These are phyloP conservation scores for Mortierella sp. DNA, from an alignment of 371 early-diverging fungal genomes.

Conservation along the genomic window DNA sequence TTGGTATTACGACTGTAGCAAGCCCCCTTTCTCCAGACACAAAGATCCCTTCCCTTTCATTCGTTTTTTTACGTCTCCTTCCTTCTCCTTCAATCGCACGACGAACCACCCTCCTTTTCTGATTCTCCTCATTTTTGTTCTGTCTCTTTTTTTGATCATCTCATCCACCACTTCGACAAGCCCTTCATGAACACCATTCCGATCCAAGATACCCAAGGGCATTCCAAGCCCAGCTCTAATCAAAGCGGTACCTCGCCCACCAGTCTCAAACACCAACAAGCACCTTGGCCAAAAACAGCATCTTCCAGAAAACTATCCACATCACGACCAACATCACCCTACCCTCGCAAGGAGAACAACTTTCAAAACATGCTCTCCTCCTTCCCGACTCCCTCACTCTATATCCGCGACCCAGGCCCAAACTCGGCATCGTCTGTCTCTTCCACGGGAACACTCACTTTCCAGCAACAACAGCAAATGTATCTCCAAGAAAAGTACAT, in stretches of 20 bases:
- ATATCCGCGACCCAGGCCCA: constrained; percentile 44
- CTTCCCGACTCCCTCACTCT: constrained; percentile 44
- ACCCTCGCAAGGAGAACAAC: constrained; percentile 49
- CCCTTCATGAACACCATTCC: constrained; percentile 42
- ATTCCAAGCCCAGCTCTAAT: constrained; percentile 12
- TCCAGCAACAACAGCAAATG: constrained; percentile 33
- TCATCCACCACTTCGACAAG: neutral
- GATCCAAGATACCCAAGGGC: constrained; percentile 20
- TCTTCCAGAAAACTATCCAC: constrained; percentile 46
- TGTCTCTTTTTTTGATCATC: constrained; percentile 3
- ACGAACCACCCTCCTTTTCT: neutral
- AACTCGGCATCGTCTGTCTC: constrained; percentile 23
- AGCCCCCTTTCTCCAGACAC: neutral
- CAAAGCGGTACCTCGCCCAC: constrained; percentile 19
- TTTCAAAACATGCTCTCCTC: constrained; percentile 45
- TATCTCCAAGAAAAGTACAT: constrained; percentile 25
- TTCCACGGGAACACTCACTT: constrained; percentile 20
- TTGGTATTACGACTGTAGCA: neutral
- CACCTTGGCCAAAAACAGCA: constrained; percentile 49
- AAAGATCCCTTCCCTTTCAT: neutral
- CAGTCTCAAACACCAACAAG: constrained; percentile 40
- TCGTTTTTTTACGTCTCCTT: neutral
- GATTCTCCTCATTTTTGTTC: neutral
- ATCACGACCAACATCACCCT: constrained; percentile 36
- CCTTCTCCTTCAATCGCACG: neutral